A percentile compares a stretch with the other conserved stretches of the same genome.
These are phyloP conservation scores for Penicillium sp. DNA, from an alignment of 2,329 filamentous ascomycete genomes.

Conservation along the genomic window DNA sequence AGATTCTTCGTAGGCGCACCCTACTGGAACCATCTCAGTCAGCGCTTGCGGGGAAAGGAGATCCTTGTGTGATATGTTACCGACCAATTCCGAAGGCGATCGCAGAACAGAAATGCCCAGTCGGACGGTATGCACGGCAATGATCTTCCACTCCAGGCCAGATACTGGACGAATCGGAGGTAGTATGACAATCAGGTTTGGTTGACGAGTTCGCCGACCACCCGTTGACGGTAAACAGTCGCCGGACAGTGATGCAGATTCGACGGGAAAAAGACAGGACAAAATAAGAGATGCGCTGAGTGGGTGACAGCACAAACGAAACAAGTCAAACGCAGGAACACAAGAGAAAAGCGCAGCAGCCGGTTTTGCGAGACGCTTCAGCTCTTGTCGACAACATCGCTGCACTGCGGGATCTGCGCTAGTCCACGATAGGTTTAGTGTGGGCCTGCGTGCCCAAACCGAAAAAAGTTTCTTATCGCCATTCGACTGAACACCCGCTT, in stretches of 20 bases:
- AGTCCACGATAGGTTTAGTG: slow-evolving; percentile 33
- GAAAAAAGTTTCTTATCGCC: slow-evolving; percentile 29
- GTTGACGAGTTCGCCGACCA: not conserved
- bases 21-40: slow-evolving; percentile 13
- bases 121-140: not conserved
- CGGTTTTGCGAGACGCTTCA: slow-evolving; percentile 7
- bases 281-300: not conserved
- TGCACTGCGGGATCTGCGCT: slow-evolving; percentile 28
- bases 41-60: slow-evolving; percentile 21
- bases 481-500: slow-evolving; percentile 4
- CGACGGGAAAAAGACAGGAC: not conserved
- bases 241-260: not conserved
- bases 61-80: slow-evolving; percentile 10
- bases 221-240: slow-evolving; percentile 6
- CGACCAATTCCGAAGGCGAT: slow-evolving; percentile 14
- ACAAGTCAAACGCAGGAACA: slow-evolving; percentile 6
- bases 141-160: not conserved
- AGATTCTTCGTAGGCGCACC: slow-evolving; percentile 12
- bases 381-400: slow-evolving; percentile 12
- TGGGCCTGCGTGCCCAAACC: slow-evolving; percentile 18
- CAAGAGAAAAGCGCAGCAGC: not conserved
- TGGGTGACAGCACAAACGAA: slow-evolving; percentile 1
- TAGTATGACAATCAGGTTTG: not conserved
- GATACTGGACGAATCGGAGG: not conserved
- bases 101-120: not conserved